These are phyloP conservation scores for Zasmidium citrigriseum DNA, from an alignment of 2,329 filamentous ascomycete genomes.

Conservation along the genomic window DNA sequence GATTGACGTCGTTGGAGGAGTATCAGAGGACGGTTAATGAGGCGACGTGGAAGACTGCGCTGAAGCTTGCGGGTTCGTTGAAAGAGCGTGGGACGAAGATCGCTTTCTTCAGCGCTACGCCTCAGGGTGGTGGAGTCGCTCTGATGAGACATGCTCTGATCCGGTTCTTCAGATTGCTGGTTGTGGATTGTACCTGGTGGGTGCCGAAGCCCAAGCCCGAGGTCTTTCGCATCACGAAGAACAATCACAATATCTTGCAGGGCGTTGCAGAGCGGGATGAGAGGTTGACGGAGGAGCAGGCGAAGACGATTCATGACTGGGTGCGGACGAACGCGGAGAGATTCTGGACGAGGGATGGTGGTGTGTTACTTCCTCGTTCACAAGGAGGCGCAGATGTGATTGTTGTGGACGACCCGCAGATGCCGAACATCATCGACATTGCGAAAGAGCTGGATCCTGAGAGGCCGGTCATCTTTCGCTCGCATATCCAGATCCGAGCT, in stretches of 20 bases:
- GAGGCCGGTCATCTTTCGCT: conserved; percentile 78
- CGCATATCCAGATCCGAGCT: conserved; percentile 78
- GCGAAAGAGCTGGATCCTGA: conserved; percentile 70
- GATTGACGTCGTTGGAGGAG: conserved; percentile 58
- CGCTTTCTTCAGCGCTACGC: conserved; percentile 78
- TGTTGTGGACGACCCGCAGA: conserved; percentile 80
- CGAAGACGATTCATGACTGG: conserved; percentile 68
- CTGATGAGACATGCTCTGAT: conserved; percentile 80
- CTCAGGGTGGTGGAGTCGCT: conserved; percentile 79
- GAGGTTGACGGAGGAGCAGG: conserved; percentile 64
- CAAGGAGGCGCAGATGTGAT: conserved; percentile 76
- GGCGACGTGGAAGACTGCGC: conserved; percentile 66
- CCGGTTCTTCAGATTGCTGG: conserved; percentile 66
- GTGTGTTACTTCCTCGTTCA: conserved; percentile 64
- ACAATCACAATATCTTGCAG: conserved; percentile 85
- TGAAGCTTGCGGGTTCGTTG: conserved; percentile 64
- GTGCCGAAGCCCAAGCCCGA: conserved; percentile 79
- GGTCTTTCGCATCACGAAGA: conserved; percentile 82
- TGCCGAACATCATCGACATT: conserved; percentile 75
- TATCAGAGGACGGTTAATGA: conserved; percentile 63
- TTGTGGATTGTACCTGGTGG: conserved; percentile 72
- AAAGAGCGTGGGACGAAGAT: conserved; percentile 66
- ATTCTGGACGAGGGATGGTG: conserved; percentile 70
- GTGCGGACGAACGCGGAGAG: conserved; percentile 70
- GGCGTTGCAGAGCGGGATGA: conserved; percentile 69